phyloP scores from a whole-genome alignment of 768 basidiomycete genomes.

The Amanita jacksonii region DNA sequence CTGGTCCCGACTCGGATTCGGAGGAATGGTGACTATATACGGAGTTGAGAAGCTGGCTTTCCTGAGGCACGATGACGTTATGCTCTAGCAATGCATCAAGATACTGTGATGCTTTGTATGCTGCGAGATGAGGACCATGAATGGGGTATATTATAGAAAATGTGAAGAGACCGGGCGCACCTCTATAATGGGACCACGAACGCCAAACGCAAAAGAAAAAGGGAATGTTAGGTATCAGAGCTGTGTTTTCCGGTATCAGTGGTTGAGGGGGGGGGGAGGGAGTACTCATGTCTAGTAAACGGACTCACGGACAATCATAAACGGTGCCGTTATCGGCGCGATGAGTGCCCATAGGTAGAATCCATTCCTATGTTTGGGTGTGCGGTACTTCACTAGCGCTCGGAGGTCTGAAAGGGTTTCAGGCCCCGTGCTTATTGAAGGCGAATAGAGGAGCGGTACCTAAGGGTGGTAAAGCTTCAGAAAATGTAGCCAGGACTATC shows the following conservation, averaged over 20 bases:
- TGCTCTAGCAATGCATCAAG: constrained; percentile 48
- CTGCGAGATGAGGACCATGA: constrained; percentile 21
- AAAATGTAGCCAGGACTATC: no score
- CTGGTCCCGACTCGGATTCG: constrained; percentile 2
- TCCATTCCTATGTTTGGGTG: constrained; percentile 56
- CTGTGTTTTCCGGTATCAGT: constrained; percentile 23
- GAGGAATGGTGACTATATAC: constrained; percentile 33
- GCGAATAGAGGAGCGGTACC: constrained; percentile 61
- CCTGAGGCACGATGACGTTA: constrained; percentile 46
- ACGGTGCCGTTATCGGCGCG: constrained; percentile 66
- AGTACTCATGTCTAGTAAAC: no score
- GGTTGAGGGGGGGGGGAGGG: neutral
- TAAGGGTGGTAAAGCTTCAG: constrained; percentile 17
- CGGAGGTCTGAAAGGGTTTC: constrained; percentile 37
- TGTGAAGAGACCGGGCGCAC: constrained; percentile 22
- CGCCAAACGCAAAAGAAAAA: constrained; percentile 84
- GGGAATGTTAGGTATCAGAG: constrained; percentile 74
- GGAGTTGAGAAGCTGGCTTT: constrained; percentile 43
- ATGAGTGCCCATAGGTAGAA: constrained; percentile 57
- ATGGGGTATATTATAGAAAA: neutral
- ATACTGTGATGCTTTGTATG: constrained; percentile 63
- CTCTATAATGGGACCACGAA: constrained; percentile 78
- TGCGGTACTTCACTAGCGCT: constrained; percentile 40
- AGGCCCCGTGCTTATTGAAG: constrained; percentile 26
- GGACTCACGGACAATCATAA: constrained; percentile 70